These are phyloP conservation scores for Syzygium aromaticum DNA, from an alignment of 345 rosid species.

Conservation along the genomic window DNA sequence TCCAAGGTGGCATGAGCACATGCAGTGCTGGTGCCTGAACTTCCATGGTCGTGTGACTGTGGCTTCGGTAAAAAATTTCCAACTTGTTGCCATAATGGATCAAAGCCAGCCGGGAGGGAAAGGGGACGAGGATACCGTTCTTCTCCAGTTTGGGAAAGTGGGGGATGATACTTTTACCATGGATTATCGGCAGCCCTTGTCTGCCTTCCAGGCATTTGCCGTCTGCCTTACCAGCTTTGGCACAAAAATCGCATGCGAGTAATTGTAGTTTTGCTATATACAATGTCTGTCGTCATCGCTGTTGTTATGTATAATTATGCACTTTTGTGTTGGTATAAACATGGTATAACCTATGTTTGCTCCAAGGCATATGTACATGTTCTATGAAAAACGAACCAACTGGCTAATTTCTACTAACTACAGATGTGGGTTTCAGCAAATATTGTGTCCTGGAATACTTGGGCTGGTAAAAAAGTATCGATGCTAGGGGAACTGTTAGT, in stretches of 20 bases:
- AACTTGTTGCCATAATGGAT: conserved; percentile 68
- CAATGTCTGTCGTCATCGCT: background rate
- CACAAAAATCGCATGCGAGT: conserved; percentile 93
- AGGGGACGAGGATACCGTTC: conserved; percentile 85
- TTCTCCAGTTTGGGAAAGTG: conserved; percentile 90
- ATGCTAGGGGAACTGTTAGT: background rate
- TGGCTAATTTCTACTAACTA: background rate
- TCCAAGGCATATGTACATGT: background rate
- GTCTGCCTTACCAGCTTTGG: conserved; percentile 95
- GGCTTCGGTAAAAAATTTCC: conserved; percentile 93
- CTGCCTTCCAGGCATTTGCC: conserved; percentile 92
- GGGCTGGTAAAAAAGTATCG: background rate
- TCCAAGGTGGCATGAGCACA: conserved; percentile 92
- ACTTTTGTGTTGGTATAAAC: background rate
- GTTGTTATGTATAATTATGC: background rate
- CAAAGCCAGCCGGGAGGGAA: conserved; percentile 77
- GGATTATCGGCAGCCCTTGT: conserved; percentile 89
- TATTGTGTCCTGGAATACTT: too few species aligned
- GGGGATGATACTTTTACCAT: conserved; percentile 81
- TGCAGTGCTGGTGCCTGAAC: conserved; percentile 97
- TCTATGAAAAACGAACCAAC: background rate
- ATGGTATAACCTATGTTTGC: background rate
- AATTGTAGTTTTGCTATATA: conserved; percentile 1
- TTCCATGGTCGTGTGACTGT: conserved; percentile 92
- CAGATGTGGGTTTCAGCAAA: background rate